Evolutionary conservation across 768 basidiomycete species (phyloP), one percentile per base, ranked within the genome.

Genomic region (Dacryopinax primogenitus): DNA sequence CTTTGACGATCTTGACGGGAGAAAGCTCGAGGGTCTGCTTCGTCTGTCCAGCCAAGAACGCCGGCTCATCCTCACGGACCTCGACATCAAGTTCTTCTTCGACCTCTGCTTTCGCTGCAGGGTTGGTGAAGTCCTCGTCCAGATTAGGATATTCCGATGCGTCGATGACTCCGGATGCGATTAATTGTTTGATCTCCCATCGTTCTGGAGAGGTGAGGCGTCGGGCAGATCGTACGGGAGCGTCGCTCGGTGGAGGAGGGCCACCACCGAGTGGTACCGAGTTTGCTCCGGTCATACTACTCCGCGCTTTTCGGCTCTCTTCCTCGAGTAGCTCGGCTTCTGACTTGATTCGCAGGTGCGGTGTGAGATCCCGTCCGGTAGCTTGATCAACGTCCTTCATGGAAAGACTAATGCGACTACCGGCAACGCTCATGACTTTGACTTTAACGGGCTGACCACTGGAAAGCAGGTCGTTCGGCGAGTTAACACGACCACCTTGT

Each of bases 181-280:
- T 96, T 65, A 99, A 84, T 74, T 98, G 96, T 75, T 98, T 97
- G 76, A 99, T 94, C 78, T 99, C 96, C 93, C 96, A 99, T 32
- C 96, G 85, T 75, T 99, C 96, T 1, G 96, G 96, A 6, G 90
- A 93, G 0, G 94, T 94, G 65, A 98, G 78, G 16, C 95, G 83
- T 72, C 92, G 93, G 0, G 92, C 91, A 1, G 88, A 90, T 33
- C 86, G 84, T 16, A 85, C 81, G 9, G 83, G 82, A 26, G 79
- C 82, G 47, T 73, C 66, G 62, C 67, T 71, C 79, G 76, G 64
- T 15, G 47, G 32, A 63, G 34, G 68, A n/a, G 62, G 81, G 67
- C 73, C 76, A 73, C 73, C 82, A 74, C 79, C 80, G 16, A 97
- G 78, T 1, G 94, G 91, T 23, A 94, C 79, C 16, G 92, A 84